Base-by-base conservation (phyloP, 495 filamentous ascomycete genomes). In the Penicillium odoratum region DNA sequence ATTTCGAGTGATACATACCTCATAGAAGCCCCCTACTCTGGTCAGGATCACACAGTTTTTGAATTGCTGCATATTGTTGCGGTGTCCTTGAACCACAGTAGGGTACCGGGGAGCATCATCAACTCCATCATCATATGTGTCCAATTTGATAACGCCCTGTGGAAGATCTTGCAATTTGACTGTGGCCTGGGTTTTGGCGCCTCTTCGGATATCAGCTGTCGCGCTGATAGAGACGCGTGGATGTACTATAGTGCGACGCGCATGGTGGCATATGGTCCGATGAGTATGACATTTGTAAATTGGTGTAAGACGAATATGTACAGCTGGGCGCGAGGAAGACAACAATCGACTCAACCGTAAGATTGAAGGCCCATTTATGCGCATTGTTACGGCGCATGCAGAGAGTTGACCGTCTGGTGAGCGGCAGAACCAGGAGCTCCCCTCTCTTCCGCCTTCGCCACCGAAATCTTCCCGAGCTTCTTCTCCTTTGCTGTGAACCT, bases 1-100 rank as follows among this genome's bases (percentile, higher is more conserved):
- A n/a, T 11, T 51, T 8, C 15, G 15, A 53, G 42, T 18, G 30
- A 38, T 25, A 51, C 56, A 30, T 76, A 85, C 81, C 74, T 98
- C 94, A 75, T 98, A 98, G 73, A 98, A 98, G 52, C 90, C 84
- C 48, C 94, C 94, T 13, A 98, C 91, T 36, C 93, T 81, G 4
- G 94, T 98, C 53, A 98, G 74, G 21, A 98, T 68, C 26, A 98
- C 88, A 71, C 91, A 96, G 60, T 92, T 89, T 62, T 86, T 83
- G 75, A 95, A 96, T 61, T 87, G 91, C 55, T 84, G 82, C 89
- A 98, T 96, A 68, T 96, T 93, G 57, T 87, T 89, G 36, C 85
- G 81, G n/a, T 90, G 92, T 65, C 95, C 91, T 62, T 90, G 85
- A n/a, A 98, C 77, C 10, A 97, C 91, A 10, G 90, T 87, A 4